Conservation (phyloP, 1,284 basidiomycete genomes). For the Phellopilus nigrolimitatus region DNA sequence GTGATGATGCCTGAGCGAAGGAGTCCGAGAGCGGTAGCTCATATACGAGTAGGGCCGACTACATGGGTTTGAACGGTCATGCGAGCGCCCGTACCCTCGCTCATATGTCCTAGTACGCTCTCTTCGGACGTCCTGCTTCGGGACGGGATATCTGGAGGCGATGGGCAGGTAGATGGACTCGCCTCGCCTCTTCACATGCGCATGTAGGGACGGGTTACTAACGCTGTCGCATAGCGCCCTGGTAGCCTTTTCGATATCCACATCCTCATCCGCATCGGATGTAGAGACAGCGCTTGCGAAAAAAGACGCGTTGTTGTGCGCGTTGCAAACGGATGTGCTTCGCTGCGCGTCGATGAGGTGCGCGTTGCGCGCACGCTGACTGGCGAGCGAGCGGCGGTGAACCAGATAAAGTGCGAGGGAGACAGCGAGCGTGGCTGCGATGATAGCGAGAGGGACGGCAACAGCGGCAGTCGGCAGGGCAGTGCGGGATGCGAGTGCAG, state of each 20-base stretch:
- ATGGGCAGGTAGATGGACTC: not conserved
- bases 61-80: not conserved
- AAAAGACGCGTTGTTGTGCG: not conserved
- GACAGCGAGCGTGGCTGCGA: slow-evolving; percentile 37
- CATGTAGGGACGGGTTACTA: not conserved
- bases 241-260: slow-evolving; percentile 19
- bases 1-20: not conserved
- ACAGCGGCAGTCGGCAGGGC: slow-evolving; percentile 37
- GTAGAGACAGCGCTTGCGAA: slow-evolving; percentile 3
- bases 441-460: slow-evolving; percentile 41
- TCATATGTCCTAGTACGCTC: slow-evolving; percentile 7
- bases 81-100: slow-evolving; percentile 2
- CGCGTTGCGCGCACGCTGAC: slow-evolving; percentile 13
- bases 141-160: slow-evolving; percentile 4
- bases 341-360: slow-evolving; percentile 8
- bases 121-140: slow-evolving; percentile 13
- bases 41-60: not conserved
- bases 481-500: slow-evolving; percentile 25
- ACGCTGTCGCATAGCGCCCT: not conserved
- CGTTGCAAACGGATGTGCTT: not conserved
- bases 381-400: slow-evolving; percentile 17
- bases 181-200: not conserved
- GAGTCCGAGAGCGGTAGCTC: not conserved
- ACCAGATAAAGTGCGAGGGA: slow-evolving; percentile 14
- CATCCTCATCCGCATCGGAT: not conserved